Base-by-base conservation (phyloP, 1,284 basidiomycete species). In the Phylloporus gajari region DNA sequence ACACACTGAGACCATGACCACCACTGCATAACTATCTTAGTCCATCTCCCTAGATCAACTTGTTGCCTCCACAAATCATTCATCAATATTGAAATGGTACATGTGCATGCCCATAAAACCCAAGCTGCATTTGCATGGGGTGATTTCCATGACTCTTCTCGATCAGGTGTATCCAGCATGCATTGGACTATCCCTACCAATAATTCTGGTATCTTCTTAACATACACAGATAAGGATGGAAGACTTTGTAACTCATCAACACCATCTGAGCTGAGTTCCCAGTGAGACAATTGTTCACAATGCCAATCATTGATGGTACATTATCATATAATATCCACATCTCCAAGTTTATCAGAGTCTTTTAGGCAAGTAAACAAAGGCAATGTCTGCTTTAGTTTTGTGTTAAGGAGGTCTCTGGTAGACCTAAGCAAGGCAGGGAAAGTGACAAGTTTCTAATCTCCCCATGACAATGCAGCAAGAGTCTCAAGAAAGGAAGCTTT, bases 381-480 rank as follows among this genome's bases (percentile, higher is more conserved):
- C 19, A 93, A 76, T 0, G 88, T 84, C 60, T 79, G 76, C 46
- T 78, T 76, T 3, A 88, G 84, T 59, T 87, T 83, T 5, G 71
- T 72, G 32, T 88, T 82, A 21, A 92, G 78, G 32, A 90, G 76
- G 65, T 84, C 84, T 3, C 84, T 81, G 1, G 88, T 88, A 48
- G 84, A 83, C 76, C 89, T 89, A 35, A 90, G 75, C 32, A 94
- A 78, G 25, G 86, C 81, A 2, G 93, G 91, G 3, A 91, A 78
- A 32, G 88, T 91, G 35, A 94, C 80, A 51, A 90, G 83, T 75
- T 89, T 93, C 92, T 93, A 94, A 3, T 92, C 93, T 46, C 89
- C 89, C 92, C 93, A 95, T 2, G 85, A 86, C 15, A 91, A 79
- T 65, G 92, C 90, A 2, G 89, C 86, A 13, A 94, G 85, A 5